Evolutionary conservation across 1,284 basidiomycete species (phyloP).

Genomic region (Trichosporon sp.): DNA sequence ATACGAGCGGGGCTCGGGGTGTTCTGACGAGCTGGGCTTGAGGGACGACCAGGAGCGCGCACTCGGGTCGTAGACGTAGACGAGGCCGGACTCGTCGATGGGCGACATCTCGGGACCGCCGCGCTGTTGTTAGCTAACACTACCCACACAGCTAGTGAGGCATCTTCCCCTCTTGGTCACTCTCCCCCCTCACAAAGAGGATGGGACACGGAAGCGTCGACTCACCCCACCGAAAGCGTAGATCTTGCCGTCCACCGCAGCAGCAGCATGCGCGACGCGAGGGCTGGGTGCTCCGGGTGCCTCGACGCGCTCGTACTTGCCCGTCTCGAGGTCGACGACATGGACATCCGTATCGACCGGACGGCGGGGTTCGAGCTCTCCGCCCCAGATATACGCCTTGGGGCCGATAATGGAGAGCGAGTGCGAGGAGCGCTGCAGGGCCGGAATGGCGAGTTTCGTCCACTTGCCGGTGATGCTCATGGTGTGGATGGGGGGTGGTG

Average conservation of each 20-base stretch:
- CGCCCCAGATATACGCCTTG: slow-evolving; percentile 29
- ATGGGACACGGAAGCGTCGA: not conserved
- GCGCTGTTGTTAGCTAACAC: slow-evolving; percentile 30
- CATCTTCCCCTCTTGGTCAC: no score
- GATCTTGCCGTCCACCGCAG: slow-evolving; percentile 30
- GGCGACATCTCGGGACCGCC: slow-evolving; percentile 38
- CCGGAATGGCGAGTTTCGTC: slow-evolving; percentile 17
- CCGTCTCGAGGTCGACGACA: slow-evolving; percentile 34
- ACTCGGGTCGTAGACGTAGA: slow-evolving; percentile 35
- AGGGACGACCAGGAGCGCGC: slow-evolving; percentile 33
- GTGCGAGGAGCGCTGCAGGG: slow-evolving; percentile 41
- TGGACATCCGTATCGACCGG: slow-evolving; percentile 41
- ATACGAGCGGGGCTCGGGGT: slow-evolving; percentile 35
- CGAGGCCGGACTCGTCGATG: slow-evolving; percentile 36
- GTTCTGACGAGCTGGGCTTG: slow-evolving; percentile 10
- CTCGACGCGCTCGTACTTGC: slow-evolving; percentile 30
- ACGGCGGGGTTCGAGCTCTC: slow-evolving; percentile 36
- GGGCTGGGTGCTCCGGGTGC: slow-evolving; percentile 34
- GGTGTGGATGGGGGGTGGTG: not conserved
- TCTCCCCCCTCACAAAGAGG: no score
- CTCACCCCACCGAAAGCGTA: slow-evolving; percentile 46
- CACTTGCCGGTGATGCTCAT: slow-evolving; percentile 7
- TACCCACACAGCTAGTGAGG: no score
- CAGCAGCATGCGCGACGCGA: slow-evolving; percentile 41
- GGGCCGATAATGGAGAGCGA: slow-evolving; percentile 32